A percentile compares a stretch with the other conserved stretches of the same genome.
phyloP scores from a whole-genome alignment of 306 rosid species.

The Cercis canadensis region DNA sequence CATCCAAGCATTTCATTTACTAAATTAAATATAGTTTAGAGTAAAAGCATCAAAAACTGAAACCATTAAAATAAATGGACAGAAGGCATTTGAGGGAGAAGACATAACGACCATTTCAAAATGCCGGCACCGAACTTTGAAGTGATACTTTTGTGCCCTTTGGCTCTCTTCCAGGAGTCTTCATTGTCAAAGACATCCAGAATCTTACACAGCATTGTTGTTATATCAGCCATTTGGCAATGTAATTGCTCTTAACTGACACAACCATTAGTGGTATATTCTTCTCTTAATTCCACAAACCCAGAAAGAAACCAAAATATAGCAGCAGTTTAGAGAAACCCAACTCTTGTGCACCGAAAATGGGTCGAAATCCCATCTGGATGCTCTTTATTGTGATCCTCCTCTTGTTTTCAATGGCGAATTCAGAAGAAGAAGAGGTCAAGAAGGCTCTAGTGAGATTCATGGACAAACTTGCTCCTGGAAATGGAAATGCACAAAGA shows the following conservation, averaged over 20 bases:
- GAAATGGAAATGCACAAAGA: conserved; percentile 28
- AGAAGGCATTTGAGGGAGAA: conserved; percentile 34
- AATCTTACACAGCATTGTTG: conserved; percentile 12
- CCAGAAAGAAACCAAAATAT: conserved; percentile 13
- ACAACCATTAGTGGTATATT: conserved; percentile 9
- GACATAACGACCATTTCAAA: conserved; percentile 48
- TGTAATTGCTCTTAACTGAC: conserved; percentile 14
- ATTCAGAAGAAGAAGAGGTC: conserved; percentile 53
- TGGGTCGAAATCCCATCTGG: conserved; percentile 49
- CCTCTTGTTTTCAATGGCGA: conserved; percentile 34
- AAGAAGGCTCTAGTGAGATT: conserved; percentile 49
- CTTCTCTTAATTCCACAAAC: conserved; percentile 27
- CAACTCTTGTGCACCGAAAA: conserved; percentile 31
- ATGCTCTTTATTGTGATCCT: conserved; percentile 36
- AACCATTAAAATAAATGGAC: not conserved
- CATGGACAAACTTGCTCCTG: conserved; percentile 66
- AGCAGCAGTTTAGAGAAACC: conserved; percentile 16
- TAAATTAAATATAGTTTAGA: not conserved
- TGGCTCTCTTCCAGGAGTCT: conserved; percentile 46
- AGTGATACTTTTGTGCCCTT: conserved; percentile 31
- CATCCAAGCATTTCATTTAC: not conserved
- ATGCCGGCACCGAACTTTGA: conserved; percentile 56
- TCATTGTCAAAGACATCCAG: conserved; percentile 8
- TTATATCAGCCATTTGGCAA: conserved; percentile 53
- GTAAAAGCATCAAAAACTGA: conserved; percentile 1